Evolutionary conservation across 495 filamentous ascomycete species (phyloP), one percentile per base, ranked within the genome.

Genomic region (Baudoinia panamericana): DNA sequence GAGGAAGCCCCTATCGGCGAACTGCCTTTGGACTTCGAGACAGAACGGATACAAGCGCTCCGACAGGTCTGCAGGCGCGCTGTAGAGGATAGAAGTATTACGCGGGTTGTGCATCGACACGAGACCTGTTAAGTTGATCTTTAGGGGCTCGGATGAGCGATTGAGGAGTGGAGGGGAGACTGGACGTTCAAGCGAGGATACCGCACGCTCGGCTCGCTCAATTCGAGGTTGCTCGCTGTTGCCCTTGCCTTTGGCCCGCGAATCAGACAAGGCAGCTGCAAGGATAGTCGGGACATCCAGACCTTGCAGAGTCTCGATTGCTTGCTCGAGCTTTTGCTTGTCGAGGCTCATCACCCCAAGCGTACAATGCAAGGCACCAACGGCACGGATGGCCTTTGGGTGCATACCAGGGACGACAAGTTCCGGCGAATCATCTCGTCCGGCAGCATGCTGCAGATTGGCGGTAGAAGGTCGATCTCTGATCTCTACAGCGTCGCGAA

Each of bases 301-400:
- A 3, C 55, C 53, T 9, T 60, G 52, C 15, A 92, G 62, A 17
- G 81, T 58, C 1, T 57, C 46, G 16, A 71, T 51, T 0, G 82
- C 85, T 28, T 65, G 64, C 4, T 75, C 65, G 0, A 93, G 49
- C 0, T 65, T 59, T 28, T 73, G 67, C 0, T 58, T 69, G 1
- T 69, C 55, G 8, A 94, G 71, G 43, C 73, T 82, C 79, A 95
- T 85, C 2, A 93, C 84, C 1, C 85, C 86, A 5, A 94, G 59
- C 1, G 88, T 94, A 2, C 93, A 62, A 59, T 94, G 88, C 20
- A 93, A 60, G 0, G 84, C 84, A 2, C 80, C 83, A 4, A 87
- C 47, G 0, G 88, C 86, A 16, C 88, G 65, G 26, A 93, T 57
- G 4, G 85, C 81, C 41, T 68, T 68, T 29, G 66, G 56, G 0